A percentile compares a stretch with the other conserved stretches of the same genome.
These are phyloP conservation scores for Isatis lusitanica DNA, from an alignment of 441 rosid genomes.

Conservation along the genomic window DNA sequence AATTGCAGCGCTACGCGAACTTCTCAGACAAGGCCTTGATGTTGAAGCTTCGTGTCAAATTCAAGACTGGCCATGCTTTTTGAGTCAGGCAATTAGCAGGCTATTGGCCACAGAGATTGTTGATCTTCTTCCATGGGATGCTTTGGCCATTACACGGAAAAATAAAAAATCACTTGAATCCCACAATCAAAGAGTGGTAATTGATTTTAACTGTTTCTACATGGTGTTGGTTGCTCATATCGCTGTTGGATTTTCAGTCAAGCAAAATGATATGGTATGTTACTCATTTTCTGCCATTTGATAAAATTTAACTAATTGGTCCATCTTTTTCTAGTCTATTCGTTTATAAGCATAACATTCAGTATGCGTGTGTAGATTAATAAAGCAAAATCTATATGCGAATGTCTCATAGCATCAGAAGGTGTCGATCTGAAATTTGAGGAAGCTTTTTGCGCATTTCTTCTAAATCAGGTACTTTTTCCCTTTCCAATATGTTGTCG, in stretches of 20 bases:
- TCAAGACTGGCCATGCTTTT: constrained; percentile 85
- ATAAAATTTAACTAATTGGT: constrained; percentile 22
- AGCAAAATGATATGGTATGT: constrained; percentile 73
- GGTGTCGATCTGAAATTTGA: constrained; percentile 86
- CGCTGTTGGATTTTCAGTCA: constrained; percentile 83
- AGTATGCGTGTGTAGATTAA: constrained; percentile 53
- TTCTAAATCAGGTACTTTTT: constrained; percentile 76
- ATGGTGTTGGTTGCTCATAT: constrained; percentile 74
- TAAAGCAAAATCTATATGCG: constrained; percentile 74
- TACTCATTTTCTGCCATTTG: constrained; percentile 21
- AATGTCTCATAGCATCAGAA: constrained; percentile 81
- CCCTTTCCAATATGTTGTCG: constrained; percentile 18
- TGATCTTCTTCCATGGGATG: constrained; percentile 90
- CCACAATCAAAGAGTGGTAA: constrained; percentile 84
- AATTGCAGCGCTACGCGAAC: constrained; percentile 80
- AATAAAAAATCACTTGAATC: constrained; percentile 92
- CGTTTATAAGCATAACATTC: constrained; percentile 23
- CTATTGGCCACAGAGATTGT: constrained; percentile 83
- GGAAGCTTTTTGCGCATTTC: constrained; percentile 76
- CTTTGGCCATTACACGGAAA: constrained; percentile 64
- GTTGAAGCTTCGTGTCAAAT: constrained; percentile 83
- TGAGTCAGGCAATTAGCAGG: constrained; percentile 70
- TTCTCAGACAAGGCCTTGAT: constrained; percentile 89
- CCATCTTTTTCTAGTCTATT: constrained; percentile 17
- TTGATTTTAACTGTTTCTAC: constrained; percentile 79